phyloP scores from a whole-genome alignment of 2,329 filamentous ascomycete species.

The Pseudogymnoascus sp. region DNA sequence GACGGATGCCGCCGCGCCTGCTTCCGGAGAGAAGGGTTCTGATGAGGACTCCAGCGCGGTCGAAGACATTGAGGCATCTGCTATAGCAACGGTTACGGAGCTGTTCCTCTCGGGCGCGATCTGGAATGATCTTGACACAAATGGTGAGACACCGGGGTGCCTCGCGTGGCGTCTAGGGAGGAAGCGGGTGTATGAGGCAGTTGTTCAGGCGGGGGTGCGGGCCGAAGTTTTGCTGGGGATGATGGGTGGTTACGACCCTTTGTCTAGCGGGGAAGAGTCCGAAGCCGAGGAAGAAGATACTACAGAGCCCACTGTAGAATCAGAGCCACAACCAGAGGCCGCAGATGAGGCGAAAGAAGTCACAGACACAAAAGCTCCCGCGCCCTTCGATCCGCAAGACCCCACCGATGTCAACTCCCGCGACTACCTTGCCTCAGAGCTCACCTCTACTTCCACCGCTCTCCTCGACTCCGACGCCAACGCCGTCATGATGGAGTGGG shows the following conservation, averaged over 20 bases:
- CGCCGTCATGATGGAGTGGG: constrained; percentile 93
- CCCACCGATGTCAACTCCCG: constrained; percentile 50
- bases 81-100: constrained; percentile 62
- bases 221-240: constrained; percentile 81
- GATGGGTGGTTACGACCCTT: constrained; percentile 72
- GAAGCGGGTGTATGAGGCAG: constrained; percentile 66
- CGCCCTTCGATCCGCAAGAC: constrained; percentile 25
- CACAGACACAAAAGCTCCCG: constrained; percentile 15
- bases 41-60: constrained; percentile 32
- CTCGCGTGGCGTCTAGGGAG: constrained; percentile 67
- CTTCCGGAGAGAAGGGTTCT: constrained; percentile 17
- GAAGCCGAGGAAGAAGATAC: constrained; percentile 35
- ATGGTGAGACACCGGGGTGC: constrained; percentile 87
- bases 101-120: constrained; percentile 85
- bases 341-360: constrained; percentile 21
- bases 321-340: constrained; percentile 22
- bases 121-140: constrained; percentile 89
- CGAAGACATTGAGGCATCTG: constrained; percentile 45
- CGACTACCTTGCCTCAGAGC: constrained; percentile 60
- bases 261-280: constrained; percentile 47
- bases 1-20: constrained; percentile 20
- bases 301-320: constrained; percentile 27
- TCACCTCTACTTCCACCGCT: constrained; percentile 59
- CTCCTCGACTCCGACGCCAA: constrained; percentile 71
- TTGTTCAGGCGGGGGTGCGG: constrained; percentile 83